Evolutionary conservation across 805 yeast genomes (phyloP), one percentile per base, ranked within the genome.

Genomic region (Cephaloascus fragrans): DNA sequence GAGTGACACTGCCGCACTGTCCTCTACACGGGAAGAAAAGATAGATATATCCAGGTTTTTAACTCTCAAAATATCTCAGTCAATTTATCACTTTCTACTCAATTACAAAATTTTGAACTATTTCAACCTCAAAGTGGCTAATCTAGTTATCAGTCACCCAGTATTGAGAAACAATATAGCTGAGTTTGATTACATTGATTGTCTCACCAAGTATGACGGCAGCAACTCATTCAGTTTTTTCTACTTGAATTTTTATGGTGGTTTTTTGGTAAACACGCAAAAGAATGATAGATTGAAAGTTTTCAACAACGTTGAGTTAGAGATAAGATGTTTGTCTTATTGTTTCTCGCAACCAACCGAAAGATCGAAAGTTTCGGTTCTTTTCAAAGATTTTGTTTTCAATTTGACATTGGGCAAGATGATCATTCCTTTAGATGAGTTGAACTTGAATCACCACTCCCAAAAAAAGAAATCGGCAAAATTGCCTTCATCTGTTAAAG

Each of bases 91-190:
- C 26, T 18, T 39, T n/a, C 6, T 40, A 10, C 20, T 37, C 9
- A 18, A 36, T 12, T 36, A 38, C 29, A 35, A 35, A 10, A 37
- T 46, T 16, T n/a, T 43, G 23, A 41, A 42, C 40, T 41, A 43
- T 19, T 28, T 47, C 38, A 38, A 41, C 18, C 34, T 45, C 26
- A 46, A 45, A 31, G 8, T 31, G 33, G 15, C 8, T 16, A 31
- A 31, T 31, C 8, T 31, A 14, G 8, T 6, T 6, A 14, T 31
- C 33, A n/a, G 15, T 16, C 33, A 31, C n/a, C 33, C 33, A 14
- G 5, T n/a, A 31, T n/a, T 31, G 15, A 16, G 8, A 16, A 14
- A 14, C 15, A 31, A 31, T 14, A 16, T 14, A 6, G 6, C n/a
- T 6, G 15, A n/a, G 15, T 31, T 31, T 6, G 18, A 31, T 31